Conservation (phyloP, 2,329 filamentous ascomycete species). For the Shiraia sp. region DNA sequence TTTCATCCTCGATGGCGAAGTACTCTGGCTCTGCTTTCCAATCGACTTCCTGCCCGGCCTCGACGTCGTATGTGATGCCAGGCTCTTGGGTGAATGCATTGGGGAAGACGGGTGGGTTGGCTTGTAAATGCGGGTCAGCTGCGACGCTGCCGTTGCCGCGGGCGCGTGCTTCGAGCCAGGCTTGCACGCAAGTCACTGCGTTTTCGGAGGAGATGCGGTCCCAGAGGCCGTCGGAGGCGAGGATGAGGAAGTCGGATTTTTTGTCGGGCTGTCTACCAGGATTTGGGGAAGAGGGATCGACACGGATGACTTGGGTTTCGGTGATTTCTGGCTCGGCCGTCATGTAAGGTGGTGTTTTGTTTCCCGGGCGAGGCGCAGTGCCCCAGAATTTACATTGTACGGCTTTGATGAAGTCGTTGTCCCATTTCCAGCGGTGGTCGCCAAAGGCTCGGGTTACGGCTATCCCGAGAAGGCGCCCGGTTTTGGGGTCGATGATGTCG, state of each 20-base stretch:
- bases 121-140: conserved; percentile 16
- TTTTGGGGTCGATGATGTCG: conserved; percentile 55
- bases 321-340: conserved; percentile 69
- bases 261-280: too few species aligned
- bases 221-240: conserved; percentile 71
- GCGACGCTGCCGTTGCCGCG: conserved; percentile 22
- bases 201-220: conserved; percentile 62
- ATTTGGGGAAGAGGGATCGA: too few species aligned
- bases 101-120: conserved; percentile 11
- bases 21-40: conserved; percentile 49
- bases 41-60: conserved; percentile 42
- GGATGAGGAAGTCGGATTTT: conserved; percentile 61
- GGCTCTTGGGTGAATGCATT: conserved; percentile 26
- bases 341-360: conserved; percentile 66
- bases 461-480: conserved; percentile 64
- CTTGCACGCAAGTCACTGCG: conserved; percentile 61
- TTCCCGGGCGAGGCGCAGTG: conserved; percentile 50
- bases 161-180: conserved; percentile 56
- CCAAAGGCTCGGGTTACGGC: conserved; percentile 70
- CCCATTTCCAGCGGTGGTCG: conserved; percentile 71
- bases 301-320: conserved; percentile 56
- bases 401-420: conserved; percentile 52
- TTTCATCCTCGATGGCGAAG: conserved; percentile 57
- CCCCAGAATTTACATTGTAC: conserved; percentile 56
- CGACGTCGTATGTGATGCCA: conserved; percentile 38